Conservation (phyloP, 163 green algal genomes). For the Chlorella variabilis region DNA sequence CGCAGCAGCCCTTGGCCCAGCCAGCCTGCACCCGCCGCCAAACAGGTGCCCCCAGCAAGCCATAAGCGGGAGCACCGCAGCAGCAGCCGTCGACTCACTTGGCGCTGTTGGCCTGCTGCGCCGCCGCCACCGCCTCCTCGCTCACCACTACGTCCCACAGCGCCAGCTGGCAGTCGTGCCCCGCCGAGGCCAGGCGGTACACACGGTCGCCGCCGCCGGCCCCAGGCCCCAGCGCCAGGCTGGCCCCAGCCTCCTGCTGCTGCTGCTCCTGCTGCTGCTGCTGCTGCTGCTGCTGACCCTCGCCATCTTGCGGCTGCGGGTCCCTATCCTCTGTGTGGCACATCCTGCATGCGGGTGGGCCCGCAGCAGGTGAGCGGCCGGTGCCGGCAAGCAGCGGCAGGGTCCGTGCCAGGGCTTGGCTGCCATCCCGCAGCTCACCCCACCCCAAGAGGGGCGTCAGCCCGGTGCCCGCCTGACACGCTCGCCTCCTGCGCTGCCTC, state of each 20-base stretch:
- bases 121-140: conserved; percentile 48
- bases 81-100: conserved; percentile 4
- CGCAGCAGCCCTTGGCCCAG: too few relatives aligned
- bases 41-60: too few relatives aligned
- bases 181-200: conserved; percentile 78
- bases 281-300: background rate
- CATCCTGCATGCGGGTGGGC: background rate
- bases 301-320: background rate
- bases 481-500: too few relatives aligned
- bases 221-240: background rate
- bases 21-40: too few relatives aligned
- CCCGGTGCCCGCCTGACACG: too few relatives aligned
- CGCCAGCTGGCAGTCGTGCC: conserved; percentile 55
- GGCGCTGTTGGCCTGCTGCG: conserved; percentile 12
- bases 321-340: background rate
- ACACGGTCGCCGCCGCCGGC: conserved; percentile 7
- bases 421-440: too few relatives aligned
- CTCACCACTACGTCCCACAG: conserved; percentile 57
- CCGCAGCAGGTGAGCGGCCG: too few relatives aligned
- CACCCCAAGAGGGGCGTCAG: too few relatives aligned
- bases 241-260: background rate
- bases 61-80: too few relatives aligned
- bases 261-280: background rate
- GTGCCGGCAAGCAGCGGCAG: background rate
- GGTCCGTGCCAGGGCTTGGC: too few relatives aligned